Evolutionary conservation across 371 early-diverging fungal genomes (phyloP), one percentile per base, ranked within the genome.

Genomic region (Mortierella sp.): DNA sequence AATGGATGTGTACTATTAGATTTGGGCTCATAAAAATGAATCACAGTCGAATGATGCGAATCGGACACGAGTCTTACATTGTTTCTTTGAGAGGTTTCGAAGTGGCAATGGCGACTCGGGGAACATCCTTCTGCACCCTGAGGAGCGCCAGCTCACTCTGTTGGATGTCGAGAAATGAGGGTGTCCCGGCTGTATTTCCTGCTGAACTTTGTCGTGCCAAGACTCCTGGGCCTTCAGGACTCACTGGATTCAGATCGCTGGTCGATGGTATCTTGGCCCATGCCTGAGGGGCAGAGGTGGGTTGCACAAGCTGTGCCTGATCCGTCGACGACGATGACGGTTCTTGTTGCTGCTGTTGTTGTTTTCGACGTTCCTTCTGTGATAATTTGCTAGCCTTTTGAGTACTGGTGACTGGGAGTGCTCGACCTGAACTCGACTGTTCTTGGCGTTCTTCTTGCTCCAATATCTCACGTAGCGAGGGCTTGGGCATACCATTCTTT

Each of bases 381-480:
- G 78, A 76, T 43, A 76, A 27, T 39, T 76, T 76, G 46, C 38
- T 57, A 8, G 55, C 9, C 26, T 62, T 69, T 19, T 51, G 54
- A 2, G 45, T 12, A 26, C 28, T 14, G 8, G 42, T 39, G 21
- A 49, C 19, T 45, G 65, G 34, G 23, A 30, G 14, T 3, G 21
- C 18, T n/a, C 27, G 27, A 1, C 21, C 41, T 12, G n/a, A 14
- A 2, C 27, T 31, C 3, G 27, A 31, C 41, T 63, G 63, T 9
- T 46, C 61, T 6, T 78, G 69, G 2, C 45, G 47, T 21, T 64
- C 54, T 38, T 78, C 79, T 10, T 63, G 68, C 3, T 72, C 72
- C 30, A 72, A 30, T 28, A 84, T 83, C 3, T 84, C 82, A 1
- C 72, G 72, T 58, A 84, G 46, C 4, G 84, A 81, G n/a, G 67